Evolutionary conservation across 257 asterid genomes (phyloP).

Genomic region (Osmanthus fragrans): DNA sequence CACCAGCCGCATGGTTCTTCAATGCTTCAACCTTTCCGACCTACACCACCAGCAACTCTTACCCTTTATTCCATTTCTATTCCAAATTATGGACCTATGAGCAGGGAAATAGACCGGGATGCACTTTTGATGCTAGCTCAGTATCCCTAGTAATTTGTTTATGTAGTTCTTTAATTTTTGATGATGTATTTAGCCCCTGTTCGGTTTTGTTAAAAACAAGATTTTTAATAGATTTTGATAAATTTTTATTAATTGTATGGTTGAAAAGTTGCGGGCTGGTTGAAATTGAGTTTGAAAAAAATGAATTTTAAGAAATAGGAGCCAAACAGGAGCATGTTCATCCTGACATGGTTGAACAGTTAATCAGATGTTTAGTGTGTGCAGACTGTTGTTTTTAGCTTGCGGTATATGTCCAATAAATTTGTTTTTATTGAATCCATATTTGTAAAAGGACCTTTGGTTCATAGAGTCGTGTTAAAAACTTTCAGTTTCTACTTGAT

Average conservation of each 20-base stretch:
- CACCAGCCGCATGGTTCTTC: no score
- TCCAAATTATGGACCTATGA: no score
- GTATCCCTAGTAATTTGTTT: constrained; percentile 20
- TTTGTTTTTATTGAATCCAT: not conserved
- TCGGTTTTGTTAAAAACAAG: no score
- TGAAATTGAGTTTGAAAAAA: no score
- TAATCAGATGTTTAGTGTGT: not conserved
- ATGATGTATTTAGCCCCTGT: not conserved
- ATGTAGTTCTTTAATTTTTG: not conserved
- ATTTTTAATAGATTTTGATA: no score
- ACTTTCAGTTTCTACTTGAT: not conserved
- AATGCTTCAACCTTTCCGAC: no score
- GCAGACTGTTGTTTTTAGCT: not conserved
- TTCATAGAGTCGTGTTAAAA: not conserved
- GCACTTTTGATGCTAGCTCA: no score
- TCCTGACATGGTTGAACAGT: not conserved
- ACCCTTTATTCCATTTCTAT: no score
- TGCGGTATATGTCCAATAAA: not conserved
- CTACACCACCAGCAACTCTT: no score
- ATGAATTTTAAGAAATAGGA: no score
- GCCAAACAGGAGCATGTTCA: not conserved
- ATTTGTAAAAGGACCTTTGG: not conserved
- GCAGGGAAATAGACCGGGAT: no score
- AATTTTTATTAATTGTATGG: not conserved
- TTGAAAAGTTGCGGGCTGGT: no score